Percentiles rank a stretch among this genome's conserved stretches.
These are phyloP conservation scores for Macrolepiota dolichaula DNA, from an alignment of 768 basidiomycete genomes.

Conservation along the genomic window DNA sequence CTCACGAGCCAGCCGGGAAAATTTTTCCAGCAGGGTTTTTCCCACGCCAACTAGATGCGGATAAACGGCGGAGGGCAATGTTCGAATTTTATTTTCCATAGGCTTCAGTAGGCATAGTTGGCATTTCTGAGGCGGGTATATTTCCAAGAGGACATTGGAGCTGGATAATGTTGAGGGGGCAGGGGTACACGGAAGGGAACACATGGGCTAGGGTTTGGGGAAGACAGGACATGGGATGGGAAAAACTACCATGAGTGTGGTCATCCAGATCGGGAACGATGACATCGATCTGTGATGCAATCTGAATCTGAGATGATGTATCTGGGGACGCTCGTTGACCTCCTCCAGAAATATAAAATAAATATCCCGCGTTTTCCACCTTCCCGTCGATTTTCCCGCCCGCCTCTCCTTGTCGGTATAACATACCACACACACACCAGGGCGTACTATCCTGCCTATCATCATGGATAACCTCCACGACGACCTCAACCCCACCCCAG, in stretches of 20 bases:
- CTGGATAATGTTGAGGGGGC: neutral
- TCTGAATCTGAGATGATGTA: slow-evolving; percentile 6
- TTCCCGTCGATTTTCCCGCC: slow-evolving; percentile 11
- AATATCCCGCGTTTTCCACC: neutral
- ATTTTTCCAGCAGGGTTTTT: neutral
- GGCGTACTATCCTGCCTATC: neutral
- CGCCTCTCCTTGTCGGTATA: neutral
- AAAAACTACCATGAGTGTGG: neutral
- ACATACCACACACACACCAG: neutral
- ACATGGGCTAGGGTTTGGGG: neutral
- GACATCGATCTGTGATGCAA: neutral
- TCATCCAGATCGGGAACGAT: neutral
- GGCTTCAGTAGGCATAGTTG: neutral
- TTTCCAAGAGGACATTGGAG: neutral
- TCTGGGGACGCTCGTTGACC: neutral
- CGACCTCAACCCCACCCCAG: neutral
- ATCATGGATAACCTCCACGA: neutral
- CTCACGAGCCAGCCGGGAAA: slow-evolving; percentile 2
- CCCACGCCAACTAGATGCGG: slow-evolving; percentile 9
- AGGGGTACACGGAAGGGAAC: neutral
- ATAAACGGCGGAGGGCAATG: slow-evolving; percentile 3
- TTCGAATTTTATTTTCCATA: slow-evolving; percentile 3
- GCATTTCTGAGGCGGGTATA: neutral
- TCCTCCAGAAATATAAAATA: slow-evolving; percentile 9
- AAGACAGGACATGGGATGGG: neutral